These are phyloP conservation scores for Benincasa hispida DNA, from an alignment of 306 rosid genomes.

Conservation along the genomic window DNA sequence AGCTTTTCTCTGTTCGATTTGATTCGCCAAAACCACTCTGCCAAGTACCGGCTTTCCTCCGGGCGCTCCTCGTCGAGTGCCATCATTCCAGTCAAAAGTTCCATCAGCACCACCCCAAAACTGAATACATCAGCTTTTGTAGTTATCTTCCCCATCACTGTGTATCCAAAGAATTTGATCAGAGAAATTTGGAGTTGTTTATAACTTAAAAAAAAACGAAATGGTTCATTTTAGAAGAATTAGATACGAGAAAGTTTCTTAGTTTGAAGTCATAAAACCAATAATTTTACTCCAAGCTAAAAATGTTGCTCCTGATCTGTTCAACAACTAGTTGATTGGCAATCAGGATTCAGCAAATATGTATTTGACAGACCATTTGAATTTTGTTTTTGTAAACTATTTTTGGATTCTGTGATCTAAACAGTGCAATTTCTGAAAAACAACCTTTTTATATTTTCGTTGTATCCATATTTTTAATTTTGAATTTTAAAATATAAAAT, in stretches of 20 bases:
- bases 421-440: too few relatives aligned
- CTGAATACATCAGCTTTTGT: constrained; percentile 78
- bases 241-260: neutral
- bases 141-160: constrained; percentile 88
- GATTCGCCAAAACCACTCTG: constrained; percentile 66
- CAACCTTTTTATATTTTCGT: too few relatives aligned
- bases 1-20: constrained; percentile 49
- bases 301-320: neutral
- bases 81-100: constrained; percentile 55
- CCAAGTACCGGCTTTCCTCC: constrained; percentile 76
- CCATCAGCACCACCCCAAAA: constrained; percentile 72
- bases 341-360: too few relatives aligned
- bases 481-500: too few relatives aligned
- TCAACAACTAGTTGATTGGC: neutral
- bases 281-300: neutral
- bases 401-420: too few relatives aligned
- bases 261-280: neutral
- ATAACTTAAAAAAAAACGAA: neutral
- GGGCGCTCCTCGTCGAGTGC: constrained; percentile 69
- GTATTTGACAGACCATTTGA: too few relatives aligned
- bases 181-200: neutral
- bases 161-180: constrained; percentile 19
- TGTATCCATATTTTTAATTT: too few relatives aligned
- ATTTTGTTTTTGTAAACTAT: too few relatives aligned
- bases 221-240: neutral